A percentile compares a stretch with the other conserved stretches of the same genome.
These are phyloP conservation scores for Seiridium unicorne DNA, from an alignment of 2,329 filamentous ascomycete genomes.

Conservation along the genomic window DNA sequence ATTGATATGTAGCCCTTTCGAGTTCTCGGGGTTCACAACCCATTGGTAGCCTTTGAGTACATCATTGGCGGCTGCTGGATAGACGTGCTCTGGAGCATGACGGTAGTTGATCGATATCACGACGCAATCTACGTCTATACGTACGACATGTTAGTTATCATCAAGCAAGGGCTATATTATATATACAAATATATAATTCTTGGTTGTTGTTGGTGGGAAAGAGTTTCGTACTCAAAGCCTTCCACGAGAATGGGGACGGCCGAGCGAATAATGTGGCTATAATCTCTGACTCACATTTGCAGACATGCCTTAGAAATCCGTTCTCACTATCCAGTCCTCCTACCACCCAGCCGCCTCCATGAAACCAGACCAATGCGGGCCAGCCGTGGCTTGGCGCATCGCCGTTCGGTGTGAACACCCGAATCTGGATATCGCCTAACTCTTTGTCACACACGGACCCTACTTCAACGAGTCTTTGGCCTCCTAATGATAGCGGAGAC, in stretches of 20 bases:
- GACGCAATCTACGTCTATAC: not conserved
- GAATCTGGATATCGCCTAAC: conserved; percentile 24
- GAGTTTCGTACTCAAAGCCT: too few species aligned
- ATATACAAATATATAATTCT: too few species aligned
- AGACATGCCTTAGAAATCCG: conserved; percentile 30
- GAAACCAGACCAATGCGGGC: conserved; percentile 37
- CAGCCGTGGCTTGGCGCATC: conserved; percentile 24
- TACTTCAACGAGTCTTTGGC: conserved; percentile 17
- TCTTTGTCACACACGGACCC: conserved; percentile 21
- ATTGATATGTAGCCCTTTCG: not conserved
- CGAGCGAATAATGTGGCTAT: too few species aligned
- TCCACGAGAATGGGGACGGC: too few species aligned
- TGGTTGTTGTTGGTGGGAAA: too few species aligned
- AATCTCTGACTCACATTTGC: conserved; percentile 15
- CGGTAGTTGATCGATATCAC: conserved; percentile 11
- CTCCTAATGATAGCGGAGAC: conserved; percentile 23
- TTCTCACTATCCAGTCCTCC: conserved; percentile 32
- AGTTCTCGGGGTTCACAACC: conserved; percentile 1
- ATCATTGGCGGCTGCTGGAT: conserved; percentile 11
- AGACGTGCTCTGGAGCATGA: conserved; percentile 11
- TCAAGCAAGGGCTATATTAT: too few species aligned
- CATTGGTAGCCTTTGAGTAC: conserved; percentile 6
- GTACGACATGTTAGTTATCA: not conserved
- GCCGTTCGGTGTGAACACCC: conserved; percentile 29
- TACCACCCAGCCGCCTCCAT: conserved; percentile 38